Conservation (phyloP, 202 grass and related monocot genomes). For the Eragrostis tef region DNA sequence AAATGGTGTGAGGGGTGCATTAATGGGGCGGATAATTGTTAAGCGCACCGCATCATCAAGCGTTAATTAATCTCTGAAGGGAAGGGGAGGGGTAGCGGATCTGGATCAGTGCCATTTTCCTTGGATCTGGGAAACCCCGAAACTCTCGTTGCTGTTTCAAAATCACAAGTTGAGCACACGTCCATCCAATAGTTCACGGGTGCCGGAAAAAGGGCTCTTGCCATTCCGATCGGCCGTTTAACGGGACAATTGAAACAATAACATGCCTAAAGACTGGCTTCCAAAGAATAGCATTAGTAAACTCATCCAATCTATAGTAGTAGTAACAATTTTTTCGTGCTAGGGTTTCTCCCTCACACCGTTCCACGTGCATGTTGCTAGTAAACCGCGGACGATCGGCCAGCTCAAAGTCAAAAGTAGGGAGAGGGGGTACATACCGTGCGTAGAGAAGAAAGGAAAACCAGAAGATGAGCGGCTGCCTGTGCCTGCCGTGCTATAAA, state of each 20-base stretch:
- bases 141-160: not conserved
- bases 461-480: constrained; percentile 36
- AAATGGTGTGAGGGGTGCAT: no score
- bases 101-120: not conserved
- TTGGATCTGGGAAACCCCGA: not conserved
- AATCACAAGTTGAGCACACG: not conserved
- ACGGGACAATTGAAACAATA: no score
- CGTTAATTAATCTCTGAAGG: not conserved
- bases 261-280: no score
- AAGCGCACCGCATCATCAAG: not conserved
- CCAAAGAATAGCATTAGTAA: no score
- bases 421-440: not conserved
- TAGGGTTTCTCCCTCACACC: not conserved
- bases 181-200: not conserved
- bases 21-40: no score
- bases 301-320: not conserved
- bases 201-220: not conserved
- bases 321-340: constrained; percentile 30
- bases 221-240: not conserved
- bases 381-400: constrained; percentile 16
- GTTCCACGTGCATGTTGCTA: constrained; percentile 41
- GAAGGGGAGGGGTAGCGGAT: not conserved
- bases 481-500: constrained; percentile 50
- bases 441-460: not conserved
- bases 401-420: not conserved